A percentile compares a stretch with the other conserved stretches of the same genome.
Conservation (phyloP, 495 filamentous ascomycete genomes). For the Chaetomidium leptoderma region DNA sequence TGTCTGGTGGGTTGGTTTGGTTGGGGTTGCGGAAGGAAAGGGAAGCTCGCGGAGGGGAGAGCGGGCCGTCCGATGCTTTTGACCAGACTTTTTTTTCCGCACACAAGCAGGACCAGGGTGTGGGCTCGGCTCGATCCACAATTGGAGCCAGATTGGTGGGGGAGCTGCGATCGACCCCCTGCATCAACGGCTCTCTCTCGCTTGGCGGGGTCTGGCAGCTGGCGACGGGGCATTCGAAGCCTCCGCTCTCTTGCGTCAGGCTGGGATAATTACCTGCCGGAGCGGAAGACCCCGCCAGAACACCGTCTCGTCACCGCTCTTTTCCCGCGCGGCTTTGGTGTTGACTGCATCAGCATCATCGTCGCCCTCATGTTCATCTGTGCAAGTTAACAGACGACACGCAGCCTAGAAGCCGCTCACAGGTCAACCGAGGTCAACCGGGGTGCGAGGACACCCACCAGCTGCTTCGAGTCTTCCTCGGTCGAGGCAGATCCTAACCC, state of each 20-base stretch:
- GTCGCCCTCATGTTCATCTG: neutral
- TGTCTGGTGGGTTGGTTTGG: slow-evolving; percentile 50
- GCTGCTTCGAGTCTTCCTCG: no score
- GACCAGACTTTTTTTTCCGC: slow-evolving; percentile 37
- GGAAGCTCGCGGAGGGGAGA: slow-evolving; percentile 32
- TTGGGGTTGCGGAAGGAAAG: slow-evolving; percentile 32
- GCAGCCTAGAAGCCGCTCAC: no score
- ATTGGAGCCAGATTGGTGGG: slow-evolving; percentile 16
- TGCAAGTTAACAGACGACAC: no score
- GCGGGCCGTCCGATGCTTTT: slow-evolving; percentile 34
- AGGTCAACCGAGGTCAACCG: no score
- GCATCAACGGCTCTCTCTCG: neutral
- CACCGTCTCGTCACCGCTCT: slow-evolving; percentile 22
- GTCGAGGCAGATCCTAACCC: no score
- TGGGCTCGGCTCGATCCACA: slow-evolving; percentile 10
- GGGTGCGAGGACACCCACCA: no score
- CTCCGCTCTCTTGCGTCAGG: neutral
- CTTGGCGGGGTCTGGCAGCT: slow-evolving; percentile 17
- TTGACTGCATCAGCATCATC: neutral
- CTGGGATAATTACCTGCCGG: slow-evolving; percentile 7
- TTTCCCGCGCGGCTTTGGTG: slow-evolving; percentile 2
- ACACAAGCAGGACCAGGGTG: slow-evolving; percentile 20
- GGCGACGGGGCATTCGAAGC: slow-evolving; percentile 2
- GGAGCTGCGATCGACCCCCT: slow-evolving; percentile 15
- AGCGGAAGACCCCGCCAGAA: neutral